Base-by-base conservation (phyloP, 345 rosid species). In the Syzygium aromaticum region DNA sequence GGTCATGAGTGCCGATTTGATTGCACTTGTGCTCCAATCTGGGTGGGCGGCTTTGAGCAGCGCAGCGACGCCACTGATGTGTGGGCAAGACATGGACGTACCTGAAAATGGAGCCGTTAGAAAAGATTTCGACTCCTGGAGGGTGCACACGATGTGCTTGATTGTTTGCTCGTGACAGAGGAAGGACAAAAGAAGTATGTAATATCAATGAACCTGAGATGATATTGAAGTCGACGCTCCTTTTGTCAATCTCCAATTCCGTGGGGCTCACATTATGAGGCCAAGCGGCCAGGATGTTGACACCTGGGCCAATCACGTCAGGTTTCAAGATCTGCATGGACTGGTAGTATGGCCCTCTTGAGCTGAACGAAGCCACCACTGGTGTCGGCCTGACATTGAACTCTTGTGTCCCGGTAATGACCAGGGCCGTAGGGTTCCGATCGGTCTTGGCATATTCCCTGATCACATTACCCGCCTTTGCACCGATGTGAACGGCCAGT, bases 51-150 rank as follows among this genome's bases (percentile, higher is more conserved):
- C 98, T 89, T 94, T 97, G 16, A 97, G 87, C 87, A 97, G 89
- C 23, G 98, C 99, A 4, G 95, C 98, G 51, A 97, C 89, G 7
- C 99, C 98, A 64, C 99, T 97, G 85, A 97, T 91, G 89, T 97
- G 99, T 9, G 99, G 99, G 92, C 99, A 97, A 4, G 99, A 96
- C 99, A 96, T 97, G 0, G 99, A 97, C n/a, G 99, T 97, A 51
- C 99, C 99, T 96, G 52, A 73, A 52, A 87, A 87, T 13, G 30
- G 86, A 84, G 86, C 91, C 91, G 91, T 92, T 89, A 49, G 51
- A 49, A 25, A 43, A 73, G 7, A 25, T 54, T 54, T 86, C 92
- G 46, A 38, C 23, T 67, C 17, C 11, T 8, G 46, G 46, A 67
- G 78, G 4, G 78, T 10, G 78, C 46, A 19, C 43, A 0, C 46